Conservation (phyloP, 352 stramenopile genomes). For the Globisporangium sylvaticum region DNA sequence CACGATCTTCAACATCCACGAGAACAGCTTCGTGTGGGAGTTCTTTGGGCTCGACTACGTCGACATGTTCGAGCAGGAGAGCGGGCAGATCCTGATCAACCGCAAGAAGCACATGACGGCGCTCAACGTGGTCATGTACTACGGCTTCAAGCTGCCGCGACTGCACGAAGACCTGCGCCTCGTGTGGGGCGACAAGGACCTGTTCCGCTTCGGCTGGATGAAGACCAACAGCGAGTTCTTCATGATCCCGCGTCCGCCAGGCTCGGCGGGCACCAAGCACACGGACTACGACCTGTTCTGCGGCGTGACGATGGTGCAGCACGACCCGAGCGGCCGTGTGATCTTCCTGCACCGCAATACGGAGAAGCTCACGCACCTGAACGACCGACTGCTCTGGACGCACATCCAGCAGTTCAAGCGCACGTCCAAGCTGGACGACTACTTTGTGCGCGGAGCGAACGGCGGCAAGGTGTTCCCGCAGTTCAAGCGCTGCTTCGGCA, state of each 20-base stretch:
- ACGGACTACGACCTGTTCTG: constrained; percentile 42
- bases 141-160: constrained; percentile 13
- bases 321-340: constrained; percentile 33
- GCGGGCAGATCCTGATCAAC: constrained; percentile 22
- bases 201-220: constrained; percentile 27
- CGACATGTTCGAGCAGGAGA: constrained; percentile 25
- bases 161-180: constrained; percentile 13
- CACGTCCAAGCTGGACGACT: constrained; percentile 32
- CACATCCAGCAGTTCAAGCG: constrained; percentile 60
- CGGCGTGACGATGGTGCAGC: constrained; percentile 68
- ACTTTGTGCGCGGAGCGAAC: constrained; percentile 58
- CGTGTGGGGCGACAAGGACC: constrained; percentile 22
- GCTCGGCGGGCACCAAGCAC: constrained; percentile 18
- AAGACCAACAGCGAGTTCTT: constrained; percentile 21
- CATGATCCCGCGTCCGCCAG: constrained; percentile 18
- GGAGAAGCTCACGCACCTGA: constrained; percentile 16
- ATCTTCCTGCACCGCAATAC: constrained; percentile 30
- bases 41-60: constrained; percentile 21
- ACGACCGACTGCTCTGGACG: constrained; percentile 48
- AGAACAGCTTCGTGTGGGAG: constrained; percentile 20
- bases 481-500: constrained; percentile 68
- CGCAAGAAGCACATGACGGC: constrained; percentile 13
- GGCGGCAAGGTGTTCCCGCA: constrained; percentile 63
- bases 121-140: constrained; percentile 28
- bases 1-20: constrained; percentile 26